A percentile compares a stretch with the other conserved stretches of the same genome.
Evolutionary conservation across 2,329 filamentous ascomycete genomes (phyloP).

Genomic region (Atkinsonella texensis): DNA sequence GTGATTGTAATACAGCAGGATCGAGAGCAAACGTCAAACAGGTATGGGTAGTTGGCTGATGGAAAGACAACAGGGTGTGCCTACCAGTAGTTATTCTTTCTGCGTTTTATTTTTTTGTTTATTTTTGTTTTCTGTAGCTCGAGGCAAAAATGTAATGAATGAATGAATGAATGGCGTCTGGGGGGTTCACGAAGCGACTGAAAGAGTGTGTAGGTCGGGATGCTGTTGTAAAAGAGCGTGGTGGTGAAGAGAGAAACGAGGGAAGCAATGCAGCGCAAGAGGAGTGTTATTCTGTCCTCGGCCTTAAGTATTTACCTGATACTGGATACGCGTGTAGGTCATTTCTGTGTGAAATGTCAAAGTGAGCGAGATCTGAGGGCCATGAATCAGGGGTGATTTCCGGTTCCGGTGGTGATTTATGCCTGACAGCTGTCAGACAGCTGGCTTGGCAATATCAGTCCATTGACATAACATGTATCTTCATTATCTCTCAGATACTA

Average conservation of each 20-base stretch:
- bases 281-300: no score
- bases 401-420: background rate
- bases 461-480: no score
- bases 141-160: background rate
- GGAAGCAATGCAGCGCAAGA: background rate
- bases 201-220: background rate
- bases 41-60: background rate
- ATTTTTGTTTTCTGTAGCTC: background rate
- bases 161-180: background rate
- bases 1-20: conserved; percentile 1
- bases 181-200: background rate
- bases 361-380: conserved; percentile 3
- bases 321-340: no score
- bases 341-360: background rate
- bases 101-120: no score
- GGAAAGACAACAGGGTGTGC: background rate
- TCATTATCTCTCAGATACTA: no score
- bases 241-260: background rate
- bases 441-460: background rate
- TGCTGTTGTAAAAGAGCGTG: background rate
- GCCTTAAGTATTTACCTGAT: no score
- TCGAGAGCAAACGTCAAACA: conserved; percentile 2
- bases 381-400: conserved; percentile 1
- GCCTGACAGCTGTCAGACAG: conserved; percentile 6
- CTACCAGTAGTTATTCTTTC: background rate